Conservation (phyloP, 352 stramenopile genomes). For the Phytophthora brassicae region DNA sequence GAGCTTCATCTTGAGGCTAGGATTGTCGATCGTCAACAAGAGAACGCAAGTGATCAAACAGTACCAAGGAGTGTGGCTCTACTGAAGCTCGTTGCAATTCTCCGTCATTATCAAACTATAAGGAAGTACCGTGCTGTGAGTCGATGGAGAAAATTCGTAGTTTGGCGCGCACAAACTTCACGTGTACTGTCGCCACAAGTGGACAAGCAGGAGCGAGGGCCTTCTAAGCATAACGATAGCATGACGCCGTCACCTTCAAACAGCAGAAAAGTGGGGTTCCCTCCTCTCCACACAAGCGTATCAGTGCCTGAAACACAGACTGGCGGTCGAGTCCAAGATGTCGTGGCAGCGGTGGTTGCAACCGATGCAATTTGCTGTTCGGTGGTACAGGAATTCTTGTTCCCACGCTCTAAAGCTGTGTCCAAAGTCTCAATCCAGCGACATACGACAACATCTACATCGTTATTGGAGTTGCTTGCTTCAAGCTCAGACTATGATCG, state of each 20-base stretch:
- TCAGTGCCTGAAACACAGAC: background rate
- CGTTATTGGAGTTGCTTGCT: slow-evolving; percentile 26
- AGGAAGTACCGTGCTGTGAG: slow-evolving; percentile 32
- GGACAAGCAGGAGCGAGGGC: background rate
- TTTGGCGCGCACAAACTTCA: background rate
- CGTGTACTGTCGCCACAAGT: background rate
- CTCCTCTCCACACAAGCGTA: slow-evolving; percentile 12
- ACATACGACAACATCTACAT: background rate
- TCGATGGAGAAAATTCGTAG: slow-evolving; percentile 31
- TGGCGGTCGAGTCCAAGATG: slow-evolving; percentile 10
- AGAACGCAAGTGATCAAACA: slow-evolving; percentile 5
- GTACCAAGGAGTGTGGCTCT: slow-evolving; percentile 33
- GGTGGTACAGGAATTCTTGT: slow-evolving; percentile 46
- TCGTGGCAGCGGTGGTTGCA: slow-evolving; percentile 26
- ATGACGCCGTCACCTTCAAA: background rate
- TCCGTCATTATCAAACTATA: slow-evolving; percentile 26
- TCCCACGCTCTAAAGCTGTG: background rate
- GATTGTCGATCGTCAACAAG: slow-evolving; percentile 1
- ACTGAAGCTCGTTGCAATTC: slow-evolving; percentile 41
- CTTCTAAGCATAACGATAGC: background rate
- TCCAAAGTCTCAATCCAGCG: background rate
- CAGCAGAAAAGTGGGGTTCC: slow-evolving; percentile 3
- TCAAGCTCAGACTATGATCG: slow-evolving; percentile 34
- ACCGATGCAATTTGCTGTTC: slow-evolving; percentile 48
- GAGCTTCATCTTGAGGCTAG: slow-evolving; percentile 23